Evolutionary conservation across 345 rosid genomes (phyloP).

Genomic region (Cardamine occulta): DNA sequence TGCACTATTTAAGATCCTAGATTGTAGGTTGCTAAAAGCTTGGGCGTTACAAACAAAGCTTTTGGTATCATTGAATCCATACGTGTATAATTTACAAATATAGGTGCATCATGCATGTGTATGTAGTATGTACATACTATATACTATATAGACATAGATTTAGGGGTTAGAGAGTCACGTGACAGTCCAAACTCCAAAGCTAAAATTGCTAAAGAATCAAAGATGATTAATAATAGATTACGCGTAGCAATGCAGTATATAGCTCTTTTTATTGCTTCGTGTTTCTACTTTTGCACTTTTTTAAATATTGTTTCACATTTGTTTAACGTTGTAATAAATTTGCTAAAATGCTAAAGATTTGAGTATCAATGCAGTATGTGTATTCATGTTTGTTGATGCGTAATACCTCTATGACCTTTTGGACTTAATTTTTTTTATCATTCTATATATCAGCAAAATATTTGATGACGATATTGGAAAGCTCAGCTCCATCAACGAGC

Average conservation of each 20-base stretch:
- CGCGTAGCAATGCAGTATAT: conserved; percentile 22
- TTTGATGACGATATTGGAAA: no score
- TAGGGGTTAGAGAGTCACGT: conserved; percentile 30
- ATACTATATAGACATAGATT: conserved; percentile 21
- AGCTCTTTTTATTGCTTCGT: conserved; percentile 8
- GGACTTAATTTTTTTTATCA: no score
- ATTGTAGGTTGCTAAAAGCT: not conserved
- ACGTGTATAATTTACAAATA: conserved; percentile 16
- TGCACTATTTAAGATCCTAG: not conserved
- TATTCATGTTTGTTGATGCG: not conserved
- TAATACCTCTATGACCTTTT: no score
- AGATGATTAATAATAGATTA: conserved; percentile 8
- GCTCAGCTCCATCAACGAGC: no score
- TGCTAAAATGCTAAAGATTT: not conserved
- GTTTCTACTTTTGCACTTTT: conserved; percentile 1
- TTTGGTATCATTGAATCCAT: conserved; percentile 14
- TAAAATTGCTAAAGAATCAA: conserved; percentile 4
- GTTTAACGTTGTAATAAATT: not conserved
- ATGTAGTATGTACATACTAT: conserved; percentile 13
- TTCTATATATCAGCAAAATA: no score
- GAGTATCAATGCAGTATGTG: not conserved
- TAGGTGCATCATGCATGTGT: conserved; percentile 27
- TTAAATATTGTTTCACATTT: not conserved
- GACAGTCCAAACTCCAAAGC: conserved; percentile 15
- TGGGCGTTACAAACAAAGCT: not conserved